Base-by-base conservation (phyloP, 345 rosid species). In the Carallia pectinifolia region DNA sequence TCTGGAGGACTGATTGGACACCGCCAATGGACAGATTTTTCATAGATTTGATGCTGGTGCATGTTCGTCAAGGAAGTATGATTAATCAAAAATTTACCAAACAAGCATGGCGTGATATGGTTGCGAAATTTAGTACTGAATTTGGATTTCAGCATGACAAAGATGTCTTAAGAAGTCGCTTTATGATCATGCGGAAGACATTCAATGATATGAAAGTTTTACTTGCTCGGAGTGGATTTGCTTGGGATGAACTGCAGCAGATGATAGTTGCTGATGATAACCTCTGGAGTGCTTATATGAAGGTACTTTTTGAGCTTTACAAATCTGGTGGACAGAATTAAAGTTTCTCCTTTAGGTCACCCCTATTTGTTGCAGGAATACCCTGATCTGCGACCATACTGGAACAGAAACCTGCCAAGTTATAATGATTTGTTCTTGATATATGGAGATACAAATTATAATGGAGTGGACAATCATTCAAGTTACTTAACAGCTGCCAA, bases 351-450 rank as follows among this genome's bases (percentile, higher is more conserved):
- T 16, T 19, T 54, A 62, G 38, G 73, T 78, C 60, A 76, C 72
- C 48, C 52, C 33, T 76, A 54, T 56, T 52, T 67, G 55, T 1
- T 69, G 80, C 86, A 85, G 88, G 85, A 82, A 44, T 72, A 74
- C 73, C 86, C 85, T 60, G 80, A 74, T 71, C 81, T 84, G 19
- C 56, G 56, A 34, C 64, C 76, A 17, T 85, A 76, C 64, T 37
- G 60, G 65, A 64, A 72, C 64, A 71, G 81, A 70, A 65, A 72
- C 60, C 86, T 85, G 53, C 88, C 86, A 27, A 80, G 68, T 67
- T 85, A 71, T 71, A 76, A 80, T 74, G 88, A 85, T 73, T 65
- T 85, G 74, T 80, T 80, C 81, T 73, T 80, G 68, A 82, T 84
- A 54, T 84, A 68, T 74, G 85, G 85, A 82, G 75, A 64, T 59